These are phyloP conservation scores for Podaxis mareebaensis DNA, from an alignment of 768 basidiomycete genomes.

Conservation along the genomic window DNA sequence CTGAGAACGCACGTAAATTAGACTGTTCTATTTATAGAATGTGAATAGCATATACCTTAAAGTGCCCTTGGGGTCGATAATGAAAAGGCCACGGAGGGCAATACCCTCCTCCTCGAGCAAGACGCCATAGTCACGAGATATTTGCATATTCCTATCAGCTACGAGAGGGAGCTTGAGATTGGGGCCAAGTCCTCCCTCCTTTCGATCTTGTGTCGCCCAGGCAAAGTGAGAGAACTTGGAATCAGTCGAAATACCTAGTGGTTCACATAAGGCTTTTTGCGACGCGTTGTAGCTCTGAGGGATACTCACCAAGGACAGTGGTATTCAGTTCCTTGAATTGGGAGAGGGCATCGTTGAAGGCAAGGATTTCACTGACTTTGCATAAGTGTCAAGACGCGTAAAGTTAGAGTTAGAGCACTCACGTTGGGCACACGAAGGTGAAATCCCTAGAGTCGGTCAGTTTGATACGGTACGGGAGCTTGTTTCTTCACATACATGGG, in stretches of 20 bases:
- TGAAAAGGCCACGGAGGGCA: constrained; percentile 82
- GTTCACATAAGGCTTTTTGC: constrained; percentile 1
- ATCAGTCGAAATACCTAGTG: constrained; percentile 81
- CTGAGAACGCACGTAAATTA: constrained; percentile 32
- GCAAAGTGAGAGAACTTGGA: constrained; percentile 87
- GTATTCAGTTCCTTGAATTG: constrained; percentile 75
- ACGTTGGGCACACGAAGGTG: constrained; percentile 91
- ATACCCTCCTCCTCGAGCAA: constrained; percentile 88
- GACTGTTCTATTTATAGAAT: constrained; percentile 6
- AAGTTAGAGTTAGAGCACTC: constrained; percentile 18
- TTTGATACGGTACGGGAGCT: neutral
- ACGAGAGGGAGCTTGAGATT: constrained; percentile 83
- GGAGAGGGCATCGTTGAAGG: constrained; percentile 86
- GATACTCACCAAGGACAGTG: constrained; percentile 66
- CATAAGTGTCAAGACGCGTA: neutral
- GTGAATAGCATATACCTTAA: constrained; percentile 45
- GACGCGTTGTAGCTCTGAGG: neutral
- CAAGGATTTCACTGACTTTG: constrained; percentile 71
- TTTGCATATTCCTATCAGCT: constrained; percentile 76
- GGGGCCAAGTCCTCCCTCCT: constrained; percentile 88
- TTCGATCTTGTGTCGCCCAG: constrained; percentile 81
- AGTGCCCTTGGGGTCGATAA: constrained; percentile 83
- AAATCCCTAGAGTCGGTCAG: constrained; percentile 58
- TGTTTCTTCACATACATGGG: constrained; percentile 67
- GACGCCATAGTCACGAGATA: constrained; percentile 85